Evolutionary conservation across 495 filamentous ascomycete species (phyloP), one percentile per base, ranked within the genome.

Genomic region (Lasiosphaeria hispida): DNA sequence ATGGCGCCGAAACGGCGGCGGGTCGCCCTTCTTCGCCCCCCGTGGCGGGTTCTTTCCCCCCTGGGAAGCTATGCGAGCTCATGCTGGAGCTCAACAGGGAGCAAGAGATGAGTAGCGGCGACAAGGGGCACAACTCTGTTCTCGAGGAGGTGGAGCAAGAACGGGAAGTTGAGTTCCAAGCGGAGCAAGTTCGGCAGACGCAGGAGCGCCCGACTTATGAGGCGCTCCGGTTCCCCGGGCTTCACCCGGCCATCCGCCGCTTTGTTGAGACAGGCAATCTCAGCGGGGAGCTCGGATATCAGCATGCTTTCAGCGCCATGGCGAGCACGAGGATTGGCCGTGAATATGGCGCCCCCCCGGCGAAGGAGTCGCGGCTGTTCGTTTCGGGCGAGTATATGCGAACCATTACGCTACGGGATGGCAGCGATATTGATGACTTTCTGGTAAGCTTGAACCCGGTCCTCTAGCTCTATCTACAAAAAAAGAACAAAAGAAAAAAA

Each of bases 61-160:
- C 57, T n/a, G 42, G 15, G 11, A 44, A 42, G 17, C 39, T 73
- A 15, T 49, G 42, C 1, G 48, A 7, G n/a, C 69, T 62, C 37
- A 56, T 61, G 23, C 53, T 65, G 7, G 58, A 71, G 37, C 69
- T 76, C 7, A 60, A 66, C 0, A 13, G 10, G 0, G 66, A 64
- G 18, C 60, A 48, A 34, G 64, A 65, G 23, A 39, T 45, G 35
- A 48, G 62, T 61, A 34, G 61, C 63, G 15, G 60, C 61, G 33
- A 65, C 44, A n/a, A 59, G 60, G 1, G 42, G 15, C 8, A 18
- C 42, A 9, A 44, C 15, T 44, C 42, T 0, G 74, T 71, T 2
- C 56, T 82, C 0, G 68, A 80, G 40, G 80, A 83, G 47, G 79
- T 82, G 1, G 79, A 80, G 43, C 74, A 78, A 59, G 74, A 81